Evolutionary conservation across 1,284 basidiomycete species (phyloP).

Genomic region (Ganoderma lucidum): DNA sequence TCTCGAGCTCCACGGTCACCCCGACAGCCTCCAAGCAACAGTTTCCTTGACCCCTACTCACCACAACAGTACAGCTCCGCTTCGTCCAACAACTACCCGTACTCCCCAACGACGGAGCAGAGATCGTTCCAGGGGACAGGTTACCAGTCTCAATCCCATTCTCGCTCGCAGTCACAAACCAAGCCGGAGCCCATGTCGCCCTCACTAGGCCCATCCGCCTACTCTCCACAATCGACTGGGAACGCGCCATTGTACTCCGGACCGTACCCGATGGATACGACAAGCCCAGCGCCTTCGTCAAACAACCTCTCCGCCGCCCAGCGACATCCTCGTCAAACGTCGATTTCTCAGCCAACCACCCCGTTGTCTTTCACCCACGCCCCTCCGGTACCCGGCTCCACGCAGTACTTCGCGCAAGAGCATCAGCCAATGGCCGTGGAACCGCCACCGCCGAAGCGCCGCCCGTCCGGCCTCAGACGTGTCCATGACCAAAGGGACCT

Average conservation of each 20-base stretch:
- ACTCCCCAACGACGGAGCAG: slow-evolving; percentile 59
- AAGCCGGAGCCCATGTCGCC: slow-evolving; percentile 64
- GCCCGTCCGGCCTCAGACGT: slow-evolving; percentile 74
- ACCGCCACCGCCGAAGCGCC: slow-evolving; percentile 68
- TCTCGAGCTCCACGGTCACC: slow-evolving; percentile 65
- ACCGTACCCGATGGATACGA: slow-evolving; percentile 63
- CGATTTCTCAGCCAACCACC: slow-evolving; percentile 69
- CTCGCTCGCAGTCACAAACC: slow-evolving; percentile 64
- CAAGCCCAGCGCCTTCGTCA: slow-evolving; percentile 63
- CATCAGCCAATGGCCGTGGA: slow-evolving; percentile 74
- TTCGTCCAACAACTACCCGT: slow-evolving; percentile 56
- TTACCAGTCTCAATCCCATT: slow-evolving; percentile 61
- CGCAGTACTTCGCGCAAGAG: slow-evolving; percentile 66
- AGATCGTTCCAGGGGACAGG: slow-evolving; percentile 42
- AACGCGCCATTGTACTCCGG: slow-evolving; percentile 48
- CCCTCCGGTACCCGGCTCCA: slow-evolving; percentile 46
- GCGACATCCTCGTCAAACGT: slow-evolving; percentile 53
- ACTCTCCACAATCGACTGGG: slow-evolving; percentile 56
- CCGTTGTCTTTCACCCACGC: slow-evolving; percentile 71
- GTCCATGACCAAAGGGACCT: slow-evolving; percentile 77
- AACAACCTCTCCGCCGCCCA: slow-evolving; percentile 56
- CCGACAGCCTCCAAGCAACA: slow-evolving; percentile 50
- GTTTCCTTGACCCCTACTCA: slow-evolving; percentile 71
- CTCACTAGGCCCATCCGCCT: slow-evolving; percentile 56
- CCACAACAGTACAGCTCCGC: slow-evolving; percentile 69